phyloP scores from a whole-genome alignment of 139 green algal genomes.

The Volvox reticuliferus region DNA sequence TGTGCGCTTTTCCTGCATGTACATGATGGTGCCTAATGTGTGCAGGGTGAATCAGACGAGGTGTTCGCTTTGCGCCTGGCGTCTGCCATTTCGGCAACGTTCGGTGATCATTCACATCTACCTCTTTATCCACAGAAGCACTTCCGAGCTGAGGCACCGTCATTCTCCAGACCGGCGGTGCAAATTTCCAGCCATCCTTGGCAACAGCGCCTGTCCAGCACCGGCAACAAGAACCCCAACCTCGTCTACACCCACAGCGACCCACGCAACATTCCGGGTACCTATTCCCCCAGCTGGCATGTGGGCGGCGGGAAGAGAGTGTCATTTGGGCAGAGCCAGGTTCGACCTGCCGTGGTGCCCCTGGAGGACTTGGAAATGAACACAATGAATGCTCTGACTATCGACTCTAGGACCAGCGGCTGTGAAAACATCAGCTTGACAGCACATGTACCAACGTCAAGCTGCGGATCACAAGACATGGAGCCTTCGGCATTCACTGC shows the following conservation, averaged over 20 bases:
- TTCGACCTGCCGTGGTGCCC: neutral
- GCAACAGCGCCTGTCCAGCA: neutral
- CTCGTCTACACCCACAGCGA: slow-evolving; percentile 27
- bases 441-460: neutral
- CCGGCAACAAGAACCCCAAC: neutral
- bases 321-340: neutral
- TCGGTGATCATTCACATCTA: neutral
- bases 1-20: no score
- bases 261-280: neutral
- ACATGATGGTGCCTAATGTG: no score
- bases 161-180: neutral
- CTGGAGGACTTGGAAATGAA: slow-evolving; percentile 7
- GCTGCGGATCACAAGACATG: neutral
- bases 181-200: neutral
- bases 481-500: neutral
- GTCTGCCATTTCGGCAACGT: slow-evolving; percentile 14
- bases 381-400: neutral
- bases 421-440: neutral
- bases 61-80: slow-evolving; percentile 32
- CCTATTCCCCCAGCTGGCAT: neutral
- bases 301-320: neutral
- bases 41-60: slow-evolving; percentile 44
- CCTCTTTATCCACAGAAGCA: neutral
- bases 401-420: neutral
- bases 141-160: neutral